phyloP scores from a whole-genome alignment of 257 asterid species.

The Apocynum venetum region DNA sequence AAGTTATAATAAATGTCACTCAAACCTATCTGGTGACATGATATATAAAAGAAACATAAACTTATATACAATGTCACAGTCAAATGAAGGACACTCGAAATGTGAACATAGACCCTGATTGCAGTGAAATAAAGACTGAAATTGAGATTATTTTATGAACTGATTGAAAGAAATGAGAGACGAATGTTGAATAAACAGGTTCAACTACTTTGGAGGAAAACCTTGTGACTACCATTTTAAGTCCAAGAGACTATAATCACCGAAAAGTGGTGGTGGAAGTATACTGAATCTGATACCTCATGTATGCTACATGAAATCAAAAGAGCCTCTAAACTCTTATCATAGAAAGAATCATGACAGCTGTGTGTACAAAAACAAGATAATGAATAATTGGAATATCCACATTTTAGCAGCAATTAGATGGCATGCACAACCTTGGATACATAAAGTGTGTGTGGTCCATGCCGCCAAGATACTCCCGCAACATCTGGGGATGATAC shows the following conservation, averaged over 20 bases:
- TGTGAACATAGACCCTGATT: too few species aligned
- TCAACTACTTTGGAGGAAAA: background rate
- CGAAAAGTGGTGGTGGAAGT: background rate
- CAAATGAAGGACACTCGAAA: background rate
- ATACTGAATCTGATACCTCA: background rate
- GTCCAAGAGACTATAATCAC: background rate
- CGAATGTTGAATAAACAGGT: background rate
- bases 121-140: background rate
- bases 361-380: background rate
- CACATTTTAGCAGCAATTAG: conserved; percentile 10
- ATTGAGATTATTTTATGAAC: background rate
- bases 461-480: conserved; percentile 84
- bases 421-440: conserved; percentile 75
- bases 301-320: background rate
- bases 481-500: conserved; percentile 99
- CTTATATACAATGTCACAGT: background rate
- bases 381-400: background rate
- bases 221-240: background rate
- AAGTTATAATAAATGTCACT: background rate
- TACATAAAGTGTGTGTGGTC: conserved; percentile 94
- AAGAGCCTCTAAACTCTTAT: background rate
- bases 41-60: background rate
- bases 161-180: background rate
- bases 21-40: background rate
- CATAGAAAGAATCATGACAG: background rate